These are phyloP conservation scores for Sporothrix inflata DNA, from an alignment of 2,329 filamentous ascomycete species.

Conservation along the genomic window DNA sequence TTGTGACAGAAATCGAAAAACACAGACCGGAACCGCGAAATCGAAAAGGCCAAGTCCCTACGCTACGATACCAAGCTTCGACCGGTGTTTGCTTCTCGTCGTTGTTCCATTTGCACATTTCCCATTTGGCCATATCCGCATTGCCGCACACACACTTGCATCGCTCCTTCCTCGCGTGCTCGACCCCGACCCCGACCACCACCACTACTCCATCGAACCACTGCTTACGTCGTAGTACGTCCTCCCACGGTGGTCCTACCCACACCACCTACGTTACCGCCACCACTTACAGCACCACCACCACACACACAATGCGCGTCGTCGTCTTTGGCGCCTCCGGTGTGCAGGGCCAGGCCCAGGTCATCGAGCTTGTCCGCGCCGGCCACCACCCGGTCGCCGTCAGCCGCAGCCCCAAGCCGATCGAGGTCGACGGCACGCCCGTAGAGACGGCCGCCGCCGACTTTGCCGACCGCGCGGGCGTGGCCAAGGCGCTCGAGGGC, in stretches of 20 bases:
- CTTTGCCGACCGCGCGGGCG: slow-evolving; percentile 30
- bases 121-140: background rate
- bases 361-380: slow-evolving; percentile 35
- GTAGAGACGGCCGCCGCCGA: slow-evolving; percentile 36
- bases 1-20: background rate
- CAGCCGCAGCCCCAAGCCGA: slow-evolving; percentile 35
- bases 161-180: background rate
- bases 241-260: background rate
- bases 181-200: background rate
- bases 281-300: background rate
- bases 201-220: background rate
- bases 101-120: background rate
- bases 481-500: slow-evolving; percentile 31
- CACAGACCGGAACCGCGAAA: background rate
- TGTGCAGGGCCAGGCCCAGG: slow-evolving; percentile 38
- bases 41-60: background rate
- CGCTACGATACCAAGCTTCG: background rate
- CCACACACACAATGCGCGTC: slow-evolving; percentile 36
- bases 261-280: background rate
- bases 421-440: slow-evolving; percentile 32
- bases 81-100: background rate
- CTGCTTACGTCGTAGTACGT: background rate
- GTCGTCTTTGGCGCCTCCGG: slow-evolving; percentile 39
- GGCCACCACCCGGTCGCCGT: slow-evolving; percentile 38
- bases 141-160: background rate